These are phyloP conservation scores for Candida ficus DNA, from an alignment of 805 yeast species.

Conservation along the genomic window DNA sequence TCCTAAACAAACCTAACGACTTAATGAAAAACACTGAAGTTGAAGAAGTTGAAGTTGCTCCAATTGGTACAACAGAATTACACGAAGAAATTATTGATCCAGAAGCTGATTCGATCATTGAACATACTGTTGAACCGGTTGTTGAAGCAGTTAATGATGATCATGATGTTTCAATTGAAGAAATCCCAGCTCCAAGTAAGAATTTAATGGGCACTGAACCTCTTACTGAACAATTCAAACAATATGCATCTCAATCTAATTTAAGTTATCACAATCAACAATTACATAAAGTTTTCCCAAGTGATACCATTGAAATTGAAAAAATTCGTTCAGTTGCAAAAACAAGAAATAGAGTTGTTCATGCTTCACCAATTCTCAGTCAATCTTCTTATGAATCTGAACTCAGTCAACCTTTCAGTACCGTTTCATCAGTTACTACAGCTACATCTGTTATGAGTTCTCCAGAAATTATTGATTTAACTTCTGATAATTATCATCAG, in stretches of 20 bases:
- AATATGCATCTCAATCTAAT: conserved; percentile 2
- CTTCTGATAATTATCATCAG: conserved; percentile 7
- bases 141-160: background rate
- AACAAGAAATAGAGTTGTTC: background rate
- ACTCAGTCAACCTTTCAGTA: conserved; percentile 21
- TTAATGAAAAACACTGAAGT: background rate
- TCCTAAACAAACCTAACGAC: background rate
- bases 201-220: background rate
- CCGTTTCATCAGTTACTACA: conserved; percentile 11
- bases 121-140: no score
- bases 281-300: conserved; percentile 12
- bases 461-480: conserved; percentile 10
- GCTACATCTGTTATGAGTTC: conserved; percentile 6
- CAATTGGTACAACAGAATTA: background rate
- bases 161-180: background rate
- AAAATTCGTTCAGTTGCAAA: conserved; percentile 9
- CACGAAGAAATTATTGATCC: no score
- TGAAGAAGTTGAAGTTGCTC: background rate
- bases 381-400: conserved; percentile 24
- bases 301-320: conserved; percentile 19
- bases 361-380: conserved; percentile 16
- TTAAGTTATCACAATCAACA: conserved; percentile 16
- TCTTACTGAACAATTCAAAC: background rate
- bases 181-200: background rate
- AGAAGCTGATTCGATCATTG: background rate